Conservation (phyloP, 768 basidiomycete species). For the Lyophyllum semitale region DNA sequence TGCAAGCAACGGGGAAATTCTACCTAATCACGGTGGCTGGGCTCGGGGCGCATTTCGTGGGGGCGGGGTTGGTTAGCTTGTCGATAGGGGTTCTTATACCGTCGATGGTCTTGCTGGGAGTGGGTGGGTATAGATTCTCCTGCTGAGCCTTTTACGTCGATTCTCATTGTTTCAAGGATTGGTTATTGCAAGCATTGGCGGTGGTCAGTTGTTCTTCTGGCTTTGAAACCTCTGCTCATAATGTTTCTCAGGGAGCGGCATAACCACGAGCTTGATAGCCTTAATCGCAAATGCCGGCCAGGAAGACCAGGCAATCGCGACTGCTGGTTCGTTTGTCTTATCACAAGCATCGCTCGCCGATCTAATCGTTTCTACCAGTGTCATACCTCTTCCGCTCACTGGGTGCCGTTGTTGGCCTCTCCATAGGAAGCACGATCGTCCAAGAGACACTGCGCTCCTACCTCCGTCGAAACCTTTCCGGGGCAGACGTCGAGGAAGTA, state of each 20-base stretch:
- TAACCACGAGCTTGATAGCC: slow-evolving; percentile 60
- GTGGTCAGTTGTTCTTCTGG: slow-evolving; percentile 27
- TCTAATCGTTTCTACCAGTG: slow-evolving; percentile 30
- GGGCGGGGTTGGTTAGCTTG: slow-evolving; percentile 38
- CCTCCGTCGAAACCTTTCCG: slow-evolving; percentile 42
- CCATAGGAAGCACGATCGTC: slow-evolving; percentile 56
- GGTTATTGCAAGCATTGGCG: slow-evolving; percentile 37
- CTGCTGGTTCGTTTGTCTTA: slow-evolving; percentile 49
- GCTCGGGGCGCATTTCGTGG: slow-evolving; percentile 39
- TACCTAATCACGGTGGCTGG: slow-evolving; percentile 49
- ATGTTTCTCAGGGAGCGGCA: slow-evolving; percentile 39
- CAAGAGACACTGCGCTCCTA: slow-evolving; percentile 49
- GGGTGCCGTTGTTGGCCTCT: slow-evolving; percentile 58
- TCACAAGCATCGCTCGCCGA: neutral
- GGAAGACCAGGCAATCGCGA: slow-evolving; percentile 65
- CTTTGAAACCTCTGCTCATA: neutral
- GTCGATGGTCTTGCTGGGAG: slow-evolving; percentile 38
- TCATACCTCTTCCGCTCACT: slow-evolving; percentile 70
- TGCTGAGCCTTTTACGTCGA: neutral
- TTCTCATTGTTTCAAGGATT: slow-evolving; percentile 28
- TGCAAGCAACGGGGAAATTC: slow-evolving; percentile 61
- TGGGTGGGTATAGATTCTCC: slow-evolving; percentile 34
- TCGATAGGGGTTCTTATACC: slow-evolving; percentile 39
- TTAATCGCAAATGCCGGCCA: slow-evolving; percentile 65
- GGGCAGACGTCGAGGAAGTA: slow-evolving; percentile 56